Evolutionary conservation across 2,329 filamentous ascomycete genomes (phyloP), one percentile per base, ranked within the genome.

Genomic region (Hortaea werneckii): DNA sequence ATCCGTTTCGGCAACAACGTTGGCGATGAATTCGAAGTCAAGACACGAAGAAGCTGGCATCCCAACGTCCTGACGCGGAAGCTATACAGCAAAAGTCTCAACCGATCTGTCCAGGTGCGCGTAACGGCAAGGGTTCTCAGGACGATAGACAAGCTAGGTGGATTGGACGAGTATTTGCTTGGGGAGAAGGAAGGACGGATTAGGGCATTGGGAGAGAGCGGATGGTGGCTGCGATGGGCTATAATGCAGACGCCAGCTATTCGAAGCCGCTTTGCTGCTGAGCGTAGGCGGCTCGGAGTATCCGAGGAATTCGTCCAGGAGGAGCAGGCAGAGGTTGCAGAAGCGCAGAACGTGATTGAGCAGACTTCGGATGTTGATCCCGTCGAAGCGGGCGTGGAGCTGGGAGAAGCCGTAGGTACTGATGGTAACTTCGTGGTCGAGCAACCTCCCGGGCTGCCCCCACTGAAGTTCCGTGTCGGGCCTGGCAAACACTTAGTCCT

Each of bases 141-240:
- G 51, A 72, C 66, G 32, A 85, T 96, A 61, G 81, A 87, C 62
- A 90, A 88, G 63, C 80, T 83, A 51, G 90, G 90, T 49, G 88
- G 92, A 6, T 74, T 98, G 53, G 92, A 98, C 66, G 81, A 88
- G 60, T 98, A 98, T 69, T 73, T 98, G 40, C 73, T 95, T 37
- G 88, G 87, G 55, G 77, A 80, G 63, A 92, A 87, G 68, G 72
- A 83, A 11, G 76, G 74, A 35, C 78, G 92, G 52, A 76, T 96
- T 61, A 85, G 82, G 70, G 87, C 95, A 66, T 73, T 98, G 47
- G 92, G 92, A 5, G 80, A 89, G 43, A 83, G 83, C 54, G 92
- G 92, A 5, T 98, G 92, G 92, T 79, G 82, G 57, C 70, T 98
- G 59, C 75, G 92, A 53, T 95, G 88, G 85, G 78, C 85, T 51